phyloP scores from a whole-genome alignment of 768 basidiomycete species.

The Lactarius pseudohatsudake region DNA sequence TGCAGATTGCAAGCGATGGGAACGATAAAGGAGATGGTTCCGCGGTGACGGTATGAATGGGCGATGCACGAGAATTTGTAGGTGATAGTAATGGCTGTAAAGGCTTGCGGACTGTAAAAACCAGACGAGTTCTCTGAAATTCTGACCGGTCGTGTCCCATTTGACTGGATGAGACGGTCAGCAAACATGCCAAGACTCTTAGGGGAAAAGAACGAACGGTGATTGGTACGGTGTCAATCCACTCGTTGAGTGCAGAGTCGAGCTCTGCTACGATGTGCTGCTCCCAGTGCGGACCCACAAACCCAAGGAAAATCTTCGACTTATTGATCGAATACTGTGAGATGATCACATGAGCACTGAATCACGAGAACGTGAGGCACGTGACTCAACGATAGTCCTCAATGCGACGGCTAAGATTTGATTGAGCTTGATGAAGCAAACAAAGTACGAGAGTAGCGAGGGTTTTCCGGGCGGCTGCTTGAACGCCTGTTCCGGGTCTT shows the following conservation, averaged over 20 bases:
- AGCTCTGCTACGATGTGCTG: constrained; percentile 46
- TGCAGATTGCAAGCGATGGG: constrained; percentile 51
- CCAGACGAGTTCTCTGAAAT: constrained; percentile 24
- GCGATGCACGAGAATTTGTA: constrained; percentile 49
- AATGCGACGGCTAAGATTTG: constrained; percentile 64
- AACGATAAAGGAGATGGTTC: constrained; percentile 37
- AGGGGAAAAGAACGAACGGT: constrained; percentile 30
- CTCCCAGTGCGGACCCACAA: constrained; percentile 52
- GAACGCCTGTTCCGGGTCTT: constrained; percentile 39
- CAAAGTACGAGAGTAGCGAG: constrained; percentile 53
- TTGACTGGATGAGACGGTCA: constrained; percentile 23
- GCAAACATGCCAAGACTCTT: too few species aligned
- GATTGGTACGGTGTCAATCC: constrained; percentile 45
- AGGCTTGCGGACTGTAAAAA: constrained; percentile 42
- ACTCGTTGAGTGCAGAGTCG: constrained; percentile 47
- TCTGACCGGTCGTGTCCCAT: constrained; percentile 30
- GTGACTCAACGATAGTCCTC: constrained; percentile 55
- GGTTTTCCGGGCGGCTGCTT: constrained; percentile 64
- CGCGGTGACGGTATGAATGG: constrained; percentile 45
- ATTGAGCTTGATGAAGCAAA: constrained; percentile 54
- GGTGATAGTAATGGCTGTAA: constrained; percentile 43
- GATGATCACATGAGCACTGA: background rate
- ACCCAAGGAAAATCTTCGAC: constrained; percentile 54
- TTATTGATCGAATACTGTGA: constrained; percentile 72
- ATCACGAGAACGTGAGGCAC: background rate